A percentile compares a stretch with the other conserved stretches of the same genome.
These are phyloP conservation scores for Eustoma russellianum DNA, from an alignment of 257 asterid genomes.

Conservation along the genomic window DNA sequence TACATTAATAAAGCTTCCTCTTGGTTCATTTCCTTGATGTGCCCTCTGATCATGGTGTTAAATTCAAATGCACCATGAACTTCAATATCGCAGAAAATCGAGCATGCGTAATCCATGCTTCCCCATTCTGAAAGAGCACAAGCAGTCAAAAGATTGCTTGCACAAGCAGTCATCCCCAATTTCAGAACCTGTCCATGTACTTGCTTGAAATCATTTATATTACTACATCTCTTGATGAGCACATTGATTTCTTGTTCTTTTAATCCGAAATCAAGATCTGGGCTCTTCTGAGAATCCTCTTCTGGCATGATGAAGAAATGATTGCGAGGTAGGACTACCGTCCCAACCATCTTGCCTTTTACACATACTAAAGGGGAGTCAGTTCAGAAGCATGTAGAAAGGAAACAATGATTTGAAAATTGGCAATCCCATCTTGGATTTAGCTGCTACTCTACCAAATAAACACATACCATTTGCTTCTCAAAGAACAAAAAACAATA, in stretches of 20 bases:
- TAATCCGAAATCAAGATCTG: conserved; percentile 27
- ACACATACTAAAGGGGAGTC: conserved; percentile 3
- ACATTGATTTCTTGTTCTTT: conserved; percentile 63
- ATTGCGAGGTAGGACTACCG: conserved; percentile 48
- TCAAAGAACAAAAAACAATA: background rate
- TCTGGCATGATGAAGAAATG: conserved; percentile 23
- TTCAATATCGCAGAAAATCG: conserved; percentile 41
- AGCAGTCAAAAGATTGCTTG: conserved; percentile 60
- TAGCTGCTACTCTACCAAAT: background rate
- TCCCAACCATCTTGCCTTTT: conserved; percentile 42
- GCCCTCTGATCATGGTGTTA: conserved; percentile 60
- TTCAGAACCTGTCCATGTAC: conserved; percentile 56
- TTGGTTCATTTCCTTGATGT: conserved; percentile 33
- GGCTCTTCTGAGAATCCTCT: conserved; percentile 20
- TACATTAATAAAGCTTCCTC: conserved; percentile 37
- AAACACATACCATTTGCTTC: background rate
- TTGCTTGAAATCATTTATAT: conserved; percentile 48
- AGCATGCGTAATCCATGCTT: conserved; percentile 78
- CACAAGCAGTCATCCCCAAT: conserved; percentile 57
- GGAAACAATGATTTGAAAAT: background rate
- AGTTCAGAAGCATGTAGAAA: background rate
- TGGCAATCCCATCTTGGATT: background rate
- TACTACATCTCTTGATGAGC: conserved; percentile 45
- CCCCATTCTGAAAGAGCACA: conserved; percentile 82
- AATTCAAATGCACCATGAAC: conserved; percentile 60